Evolutionary conservation across 78 protist genomes (phyloP).

Genomic region (Speleostelium caveatum): DNA sequence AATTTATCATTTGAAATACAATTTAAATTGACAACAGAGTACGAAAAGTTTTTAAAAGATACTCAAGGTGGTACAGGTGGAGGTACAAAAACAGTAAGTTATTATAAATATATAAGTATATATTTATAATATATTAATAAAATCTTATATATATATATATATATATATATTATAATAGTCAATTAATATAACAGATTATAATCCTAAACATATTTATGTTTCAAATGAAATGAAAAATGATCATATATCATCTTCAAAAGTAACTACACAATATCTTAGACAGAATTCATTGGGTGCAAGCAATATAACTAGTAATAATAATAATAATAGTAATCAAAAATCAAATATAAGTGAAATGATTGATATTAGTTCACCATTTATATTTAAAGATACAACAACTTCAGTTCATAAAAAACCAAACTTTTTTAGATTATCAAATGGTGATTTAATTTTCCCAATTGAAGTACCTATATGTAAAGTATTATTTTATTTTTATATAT

Average conservation of each 20-base stretch:
- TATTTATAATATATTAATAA: not conserved
- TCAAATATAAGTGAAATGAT: slow-evolving; percentile 42
- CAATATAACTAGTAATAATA: not conserved
- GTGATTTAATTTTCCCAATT: slow-evolving; percentile 67
- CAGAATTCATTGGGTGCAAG: slow-evolving; percentile 1
- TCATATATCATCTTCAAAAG: slow-evolving; percentile 62
- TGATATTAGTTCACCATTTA: slow-evolving; percentile 64
- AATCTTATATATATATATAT: not conserved
- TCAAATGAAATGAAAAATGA: slow-evolving; percentile 65
- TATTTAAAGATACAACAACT: slow-evolving; percentile 28
- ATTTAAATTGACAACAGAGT: slow-evolving; percentile 19
- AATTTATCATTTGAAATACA: slow-evolving; percentile 60
- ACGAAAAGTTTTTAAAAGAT: slow-evolving; percentile 11
- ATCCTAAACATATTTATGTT: slow-evolving; percentile 69
- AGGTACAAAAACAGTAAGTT: too few relatives aligned
- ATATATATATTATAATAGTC: not conserved
- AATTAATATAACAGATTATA: slow-evolving; percentile 59
- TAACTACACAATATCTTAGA: slow-evolving; percentile 54
- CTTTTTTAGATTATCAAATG: slow-evolving; percentile 71
- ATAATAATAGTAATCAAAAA: not conserved
- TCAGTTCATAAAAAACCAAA: slow-evolving; percentile 67
- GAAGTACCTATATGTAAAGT: slow-evolving; percentile 55
- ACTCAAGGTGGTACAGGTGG: slow-evolving; percentile 47
- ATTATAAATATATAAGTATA: not conserved
- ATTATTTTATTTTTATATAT: not conserved